A percentile compares a stretch with the other conserved stretches of the same genome.
Evolutionary conservation across 2,329 filamentous ascomycete species (phyloP).

Genomic region (Cercospora berteroae): DNA sequence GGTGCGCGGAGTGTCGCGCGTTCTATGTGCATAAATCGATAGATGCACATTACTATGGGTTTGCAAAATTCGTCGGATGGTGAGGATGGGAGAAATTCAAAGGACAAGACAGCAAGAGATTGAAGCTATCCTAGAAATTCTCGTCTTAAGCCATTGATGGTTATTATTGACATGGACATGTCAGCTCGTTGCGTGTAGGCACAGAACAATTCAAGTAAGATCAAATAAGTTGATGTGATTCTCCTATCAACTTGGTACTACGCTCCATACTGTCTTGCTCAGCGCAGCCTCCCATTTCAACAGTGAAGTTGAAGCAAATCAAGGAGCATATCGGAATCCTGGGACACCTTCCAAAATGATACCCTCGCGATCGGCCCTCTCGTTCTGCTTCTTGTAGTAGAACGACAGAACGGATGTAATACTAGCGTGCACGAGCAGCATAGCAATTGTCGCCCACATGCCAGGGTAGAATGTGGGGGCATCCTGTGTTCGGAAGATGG

Average conservation of each 20-base stretch:
- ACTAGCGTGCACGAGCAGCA: conserved; percentile 22
- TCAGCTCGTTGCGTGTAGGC: no score
- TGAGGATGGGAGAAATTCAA: no score
- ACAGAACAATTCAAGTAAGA: no score
- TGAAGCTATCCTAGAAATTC: no score
- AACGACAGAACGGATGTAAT: conserved; percentile 18
- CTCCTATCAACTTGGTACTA: background rate
- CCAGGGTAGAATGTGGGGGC: conserved; percentile 24
- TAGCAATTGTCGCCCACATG: conserved; percentile 24
- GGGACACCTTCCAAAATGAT: conserved; percentile 21
- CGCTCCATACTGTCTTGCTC: background rate
- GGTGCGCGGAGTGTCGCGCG: no score
- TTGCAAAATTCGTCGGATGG: background rate
- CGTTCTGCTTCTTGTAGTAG: conserved; percentile 24
- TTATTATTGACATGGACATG: no score
- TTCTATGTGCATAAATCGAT: background rate
- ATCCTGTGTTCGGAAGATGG: conserved; percentile 24
- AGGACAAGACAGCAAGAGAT: no score
- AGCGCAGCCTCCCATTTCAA: background rate
- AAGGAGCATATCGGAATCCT: conserved; percentile 23
- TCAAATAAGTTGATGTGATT: background rate
- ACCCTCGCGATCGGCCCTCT: conserved; percentile 19
- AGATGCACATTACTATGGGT: background rate
- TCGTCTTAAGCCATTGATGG: no score
- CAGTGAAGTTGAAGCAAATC: background rate